Percentiles rank a stretch among this genome's conserved stretches.
Conservation (phyloP, 169 alveolate genomes). For the Besnoitia besnoiti region DNA sequence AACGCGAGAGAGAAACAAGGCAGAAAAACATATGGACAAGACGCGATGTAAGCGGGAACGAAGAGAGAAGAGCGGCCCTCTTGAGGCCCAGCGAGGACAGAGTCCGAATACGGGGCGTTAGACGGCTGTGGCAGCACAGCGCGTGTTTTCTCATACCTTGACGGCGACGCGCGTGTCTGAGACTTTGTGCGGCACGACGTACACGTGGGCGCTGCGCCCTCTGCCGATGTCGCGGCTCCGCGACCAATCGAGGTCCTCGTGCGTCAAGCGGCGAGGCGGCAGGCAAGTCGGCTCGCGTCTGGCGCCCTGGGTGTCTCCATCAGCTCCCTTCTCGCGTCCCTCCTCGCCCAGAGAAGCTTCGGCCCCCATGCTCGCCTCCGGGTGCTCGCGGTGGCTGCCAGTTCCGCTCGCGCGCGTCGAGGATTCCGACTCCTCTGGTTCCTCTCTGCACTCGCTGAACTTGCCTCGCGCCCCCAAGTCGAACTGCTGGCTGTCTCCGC, state of each 20-base stretch:
- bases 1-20: background rate
- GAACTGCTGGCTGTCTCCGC: no score
- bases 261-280: background rate
- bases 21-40: background rate
- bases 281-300: background rate
- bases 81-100: background rate
- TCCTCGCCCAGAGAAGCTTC: no score
- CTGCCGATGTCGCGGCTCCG: slow-evolving; percentile 21
- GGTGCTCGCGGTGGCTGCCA: no score
- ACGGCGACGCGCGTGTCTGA: background rate
- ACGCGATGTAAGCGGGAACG: background rate
- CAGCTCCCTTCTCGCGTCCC: no score
- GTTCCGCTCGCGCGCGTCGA: no score
- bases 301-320: no score
- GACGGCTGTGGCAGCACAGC: background rate
- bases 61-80: background rate
- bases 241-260: background rate
- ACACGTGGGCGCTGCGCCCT: slow-evolving; percentile 47
- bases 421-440: no score
- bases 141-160: background rate
- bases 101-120: background rate
- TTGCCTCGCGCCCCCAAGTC: no score
- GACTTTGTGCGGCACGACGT: background rate
- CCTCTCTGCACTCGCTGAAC: no score
- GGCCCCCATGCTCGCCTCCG: no score